Conservation (phyloP, 108 stramenopile species). For the Cyclotella sp. region DNA sequence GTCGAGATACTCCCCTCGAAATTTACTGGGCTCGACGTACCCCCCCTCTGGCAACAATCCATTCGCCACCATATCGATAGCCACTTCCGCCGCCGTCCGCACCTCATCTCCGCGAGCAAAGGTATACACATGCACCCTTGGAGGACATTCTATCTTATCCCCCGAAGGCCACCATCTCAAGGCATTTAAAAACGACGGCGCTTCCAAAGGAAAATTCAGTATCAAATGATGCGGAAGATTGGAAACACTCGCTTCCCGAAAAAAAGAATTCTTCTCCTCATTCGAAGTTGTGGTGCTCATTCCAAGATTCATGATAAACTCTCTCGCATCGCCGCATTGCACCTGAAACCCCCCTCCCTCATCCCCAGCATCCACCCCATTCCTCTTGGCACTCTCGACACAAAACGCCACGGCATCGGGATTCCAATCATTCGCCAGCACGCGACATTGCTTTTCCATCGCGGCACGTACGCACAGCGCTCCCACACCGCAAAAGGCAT, state of each 20-base stretch:
- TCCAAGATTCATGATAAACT: constrained; percentile 80
- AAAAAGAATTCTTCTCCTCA: too few species aligned
- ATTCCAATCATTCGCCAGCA: constrained; percentile 94
- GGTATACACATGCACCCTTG: constrained; percentile 74
- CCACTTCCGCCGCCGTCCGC: constrained; percentile 62
- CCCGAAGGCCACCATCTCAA: constrained; percentile 78
- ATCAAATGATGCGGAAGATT: constrained; percentile 80
- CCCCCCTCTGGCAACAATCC: constrained; percentile 65
- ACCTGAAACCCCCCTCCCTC: constrained; percentile 37
- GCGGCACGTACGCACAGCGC: constrained; percentile 89
- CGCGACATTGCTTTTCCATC: constrained; percentile 45
- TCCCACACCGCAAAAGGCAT: constrained; percentile 96
- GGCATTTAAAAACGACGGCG: constrained; percentile 71
- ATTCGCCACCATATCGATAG: constrained; percentile 72
- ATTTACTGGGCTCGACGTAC: constrained; percentile 37
- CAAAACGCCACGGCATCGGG: constrained; percentile 71
- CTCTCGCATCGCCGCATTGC: constrained; percentile 77
- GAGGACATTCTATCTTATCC: constrained; percentile 26
- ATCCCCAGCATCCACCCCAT: constrained; percentile 39
- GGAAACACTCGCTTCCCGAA: constrained; percentile 13
- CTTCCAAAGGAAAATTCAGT: constrained; percentile 82
- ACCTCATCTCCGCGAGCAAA: constrained; percentile 68
- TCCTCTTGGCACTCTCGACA: constrained; percentile 53
- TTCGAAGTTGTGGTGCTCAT: too few species aligned
- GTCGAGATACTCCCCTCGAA: constrained; percentile 69